Conservation (phyloP, 345 rosid genomes). For the Hevea brasiliensis region DNA sequence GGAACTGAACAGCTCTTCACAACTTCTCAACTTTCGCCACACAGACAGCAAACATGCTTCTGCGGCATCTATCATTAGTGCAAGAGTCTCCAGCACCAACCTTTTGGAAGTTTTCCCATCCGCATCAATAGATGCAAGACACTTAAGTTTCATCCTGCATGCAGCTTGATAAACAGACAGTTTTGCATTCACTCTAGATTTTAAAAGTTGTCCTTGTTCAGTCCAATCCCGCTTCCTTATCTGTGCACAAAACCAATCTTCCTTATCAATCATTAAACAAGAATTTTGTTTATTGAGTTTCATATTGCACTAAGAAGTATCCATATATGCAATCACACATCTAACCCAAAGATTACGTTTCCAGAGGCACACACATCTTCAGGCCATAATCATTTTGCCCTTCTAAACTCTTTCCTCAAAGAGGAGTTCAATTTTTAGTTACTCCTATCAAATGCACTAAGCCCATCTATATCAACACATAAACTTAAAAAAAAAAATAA, state of each 20-base stretch:
- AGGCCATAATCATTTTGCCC: background rate
- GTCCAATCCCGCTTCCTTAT: slow-evolving; percentile 92
- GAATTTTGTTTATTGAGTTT: background rate
- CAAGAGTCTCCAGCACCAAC: slow-evolving; percentile 86
- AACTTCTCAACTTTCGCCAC: slow-evolving; percentile 87
- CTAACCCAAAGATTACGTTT: slow-evolving; percentile 2
- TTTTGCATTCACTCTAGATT: slow-evolving; percentile 78
- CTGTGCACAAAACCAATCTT: slow-evolving; percentile 44
- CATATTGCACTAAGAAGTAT: background rate
- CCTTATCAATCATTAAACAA: slow-evolving; percentile 10
- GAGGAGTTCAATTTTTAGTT: slow-evolving; percentile 21
- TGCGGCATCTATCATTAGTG: slow-evolving; percentile 82
- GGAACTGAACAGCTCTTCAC: slow-evolving; percentile 84
- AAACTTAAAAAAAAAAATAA: too few species aligned
- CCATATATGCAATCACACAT: background rate
- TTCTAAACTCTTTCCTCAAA: background rate
- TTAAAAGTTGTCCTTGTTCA: slow-evolving; percentile 77
- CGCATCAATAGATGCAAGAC: slow-evolving; percentile 69
- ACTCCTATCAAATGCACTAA: background rate
- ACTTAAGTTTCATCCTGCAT: slow-evolving; percentile 71
- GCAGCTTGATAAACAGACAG: slow-evolving; percentile 84
- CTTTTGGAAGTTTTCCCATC: slow-evolving; percentile 87
- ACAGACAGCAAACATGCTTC: slow-evolving; percentile 86
- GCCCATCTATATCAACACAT: too few species aligned
- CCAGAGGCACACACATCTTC: background rate